Percentiles rank a stretch among this genome's conserved stretches.
These are phyloP conservation scores for Porogramme epimiltina DNA, from an alignment of 1,284 basidiomycete species.

Conservation along the genomic window DNA sequence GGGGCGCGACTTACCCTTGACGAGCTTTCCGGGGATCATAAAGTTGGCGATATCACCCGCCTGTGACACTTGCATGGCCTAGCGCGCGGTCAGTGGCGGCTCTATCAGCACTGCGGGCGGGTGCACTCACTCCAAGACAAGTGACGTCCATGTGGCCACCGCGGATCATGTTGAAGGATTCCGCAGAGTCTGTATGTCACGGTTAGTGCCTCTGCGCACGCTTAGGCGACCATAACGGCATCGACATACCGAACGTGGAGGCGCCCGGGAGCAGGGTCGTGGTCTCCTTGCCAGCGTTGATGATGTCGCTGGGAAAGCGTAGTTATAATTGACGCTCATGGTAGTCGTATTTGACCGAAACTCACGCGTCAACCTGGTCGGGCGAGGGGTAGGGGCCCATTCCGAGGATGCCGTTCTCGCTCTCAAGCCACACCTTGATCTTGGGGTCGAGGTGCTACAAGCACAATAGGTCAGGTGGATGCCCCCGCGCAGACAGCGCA, in stretches of 20 bases:
- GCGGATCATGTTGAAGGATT: constrained; percentile 94
- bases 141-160: constrained; percentile 94
- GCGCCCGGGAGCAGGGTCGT: constrained; percentile 89
- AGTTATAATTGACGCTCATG: background rate
- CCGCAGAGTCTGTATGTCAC: constrained; percentile 69
- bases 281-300: constrained; percentile 96
- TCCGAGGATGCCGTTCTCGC: constrained; percentile 92
- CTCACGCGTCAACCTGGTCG: constrained; percentile 84
- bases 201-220: constrained; percentile 6
- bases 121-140: constrained; percentile 69
- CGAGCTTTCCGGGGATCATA: constrained; percentile 94
- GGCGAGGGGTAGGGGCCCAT: constrained; percentile 93
- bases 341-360: background rate
- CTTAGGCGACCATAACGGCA: background rate
- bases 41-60: constrained; percentile 95
- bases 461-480: constrained; percentile 30
- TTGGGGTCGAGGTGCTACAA: constrained; percentile 67
- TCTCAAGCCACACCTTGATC: constrained; percentile 87
- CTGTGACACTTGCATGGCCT: constrained; percentile 93
- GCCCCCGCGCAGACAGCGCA: background rate
- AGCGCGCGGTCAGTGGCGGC: constrained; percentile 7
- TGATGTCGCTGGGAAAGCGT: constrained; percentile 64
- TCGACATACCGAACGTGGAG: constrained; percentile 75
- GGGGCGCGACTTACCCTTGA: constrained; percentile 59
- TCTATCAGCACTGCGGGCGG: background rate